Evolutionary conservation across 78 protist species (phyloP).

Genomic region (Dictyostelium firmibasis): DNA sequence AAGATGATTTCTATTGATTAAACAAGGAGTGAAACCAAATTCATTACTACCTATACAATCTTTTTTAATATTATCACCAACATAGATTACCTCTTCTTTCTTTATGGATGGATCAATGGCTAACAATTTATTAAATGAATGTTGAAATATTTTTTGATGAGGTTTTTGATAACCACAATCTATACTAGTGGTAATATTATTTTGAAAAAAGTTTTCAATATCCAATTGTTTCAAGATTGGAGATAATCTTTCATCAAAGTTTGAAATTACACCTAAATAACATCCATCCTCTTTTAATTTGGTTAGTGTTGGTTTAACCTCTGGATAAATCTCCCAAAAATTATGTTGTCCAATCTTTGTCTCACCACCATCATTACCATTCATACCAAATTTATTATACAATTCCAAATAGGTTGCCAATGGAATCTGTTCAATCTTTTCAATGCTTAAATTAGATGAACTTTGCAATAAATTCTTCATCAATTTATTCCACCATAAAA

Average conservation of each 20-base stretch:
- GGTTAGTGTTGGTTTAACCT: conserved; percentile 3
- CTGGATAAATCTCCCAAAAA: conserved; percentile 48
- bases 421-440: background rate
- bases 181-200: conserved; percentile 24
- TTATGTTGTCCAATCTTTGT: background rate
- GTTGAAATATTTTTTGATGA: background rate
- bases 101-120: background rate
- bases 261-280: conserved; percentile 12
- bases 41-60: background rate
- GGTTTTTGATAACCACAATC: conserved; percentile 46
- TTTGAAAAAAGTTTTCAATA: background rate
- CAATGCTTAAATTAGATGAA: background rate
- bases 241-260: conserved; percentile 54
- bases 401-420: background rate
- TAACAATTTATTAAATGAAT: background rate
- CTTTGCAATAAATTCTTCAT: background rate
- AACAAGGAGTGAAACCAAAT: conserved; percentile 10
- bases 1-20: background rate
- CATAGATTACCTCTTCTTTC: background rate
- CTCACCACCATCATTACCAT: background rate
- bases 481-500: conserved; percentile 45
- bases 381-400: background rate
- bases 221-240: background rate
- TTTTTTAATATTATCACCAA: conserved; percentile 43
- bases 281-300: background rate